A percentile compares a stretch with the other conserved stretches of the same genome.
Conservation (phyloP, 768 basidiomycete genomes). For the Cubamyces sp. region DNA sequence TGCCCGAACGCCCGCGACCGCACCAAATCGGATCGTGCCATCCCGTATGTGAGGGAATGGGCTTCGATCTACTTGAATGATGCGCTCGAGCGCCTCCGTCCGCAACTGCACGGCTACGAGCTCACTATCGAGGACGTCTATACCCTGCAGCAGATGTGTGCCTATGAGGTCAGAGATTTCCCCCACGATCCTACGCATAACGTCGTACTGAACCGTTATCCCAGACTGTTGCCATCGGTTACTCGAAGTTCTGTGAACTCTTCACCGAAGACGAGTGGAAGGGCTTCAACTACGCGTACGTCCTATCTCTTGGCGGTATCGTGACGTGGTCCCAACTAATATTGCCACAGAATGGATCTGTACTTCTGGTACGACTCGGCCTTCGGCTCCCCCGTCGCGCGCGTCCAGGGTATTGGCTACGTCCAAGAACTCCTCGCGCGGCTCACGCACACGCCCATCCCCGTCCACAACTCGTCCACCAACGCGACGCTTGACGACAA, state of each 20-base stretch:
- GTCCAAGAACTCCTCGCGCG: slow-evolving; percentile 84
- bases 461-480: slow-evolving; percentile 76
- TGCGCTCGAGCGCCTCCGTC: slow-evolving; percentile 63
- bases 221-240: slow-evolving; percentile 89
- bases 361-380: slow-evolving; percentile 69
- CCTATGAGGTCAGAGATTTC: slow-evolving; percentile 66
- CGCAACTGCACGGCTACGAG: slow-evolving; percentile 61
- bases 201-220: background rate
- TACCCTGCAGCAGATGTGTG: slow-evolving; percentile 79
- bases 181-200: background rate
- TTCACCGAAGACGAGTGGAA: slow-evolving; percentile 95
- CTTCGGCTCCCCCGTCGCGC: slow-evolving; percentile 81
- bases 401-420: slow-evolving; percentile 79
- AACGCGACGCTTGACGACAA: slow-evolving; percentile 81
- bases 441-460: slow-evolving; percentile 75
- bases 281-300: slow-evolving; percentile 86
- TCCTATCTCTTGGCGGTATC: slow-evolving; percentile 20
- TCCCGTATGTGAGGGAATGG: slow-evolving; percentile 67
- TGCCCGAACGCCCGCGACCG: slow-evolving; percentile 63
- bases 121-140: slow-evolving; percentile 73
- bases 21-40: slow-evolving; percentile 59
- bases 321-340: background rate
- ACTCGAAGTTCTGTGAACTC: slow-evolving; percentile 87
- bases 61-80: slow-evolving; percentile 68
- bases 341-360: slow-evolving; percentile 57